Base-by-base conservation (phyloP, 1,284 basidiomycete species). In the Ganoderma meredithae region DNA sequence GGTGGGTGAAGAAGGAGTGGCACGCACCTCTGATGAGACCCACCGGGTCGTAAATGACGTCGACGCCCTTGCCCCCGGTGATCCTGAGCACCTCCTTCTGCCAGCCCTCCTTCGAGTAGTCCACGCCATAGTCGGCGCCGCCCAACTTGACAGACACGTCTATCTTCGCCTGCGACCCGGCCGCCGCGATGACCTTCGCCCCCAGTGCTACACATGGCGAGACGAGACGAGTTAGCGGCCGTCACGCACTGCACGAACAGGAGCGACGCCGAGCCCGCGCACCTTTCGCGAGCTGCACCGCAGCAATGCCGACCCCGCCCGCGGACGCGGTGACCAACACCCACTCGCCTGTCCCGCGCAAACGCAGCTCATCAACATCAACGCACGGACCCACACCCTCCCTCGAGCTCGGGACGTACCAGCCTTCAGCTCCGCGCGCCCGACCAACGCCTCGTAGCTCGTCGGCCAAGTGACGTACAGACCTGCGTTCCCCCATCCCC, bases 1-100 rank as follows among this genome's bases (percentile, higher is more conserved):
- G 27, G 27, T 31, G 27, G 3, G 27, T 2, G 2, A 31, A 31
- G 27, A 3, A 49, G 19, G 22, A 10, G 25, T 22, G 22, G 22
- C 10, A 13, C 47, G 12, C 72, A 86, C 91, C 90, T 78, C 85
- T 85, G 69, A 95, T 90, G 75, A 89, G 82, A 19, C 95, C 95
- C 43, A 98, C 95, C 3, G 96, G 95, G 77, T 98, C 96, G 74
- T 91, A 97, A 25, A 97, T 88, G 41, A 98, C 90, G 76, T 98
- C 89, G 1, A 91, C 96, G 10, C 96, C 96, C 70, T 90, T 90
- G 0, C 94, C 95, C 1, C 82, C 82, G 0, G 96, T 98, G 56
- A 94, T 83, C 65, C 86, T 84, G 71, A 93, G 75, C 1, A 95
- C 91, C 70, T 92, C 86, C 72, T 93, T 86, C 78, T 94, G 91